A percentile compares a stretch with the other conserved stretches of the same genome.
Conservation (phyloP, 2,329 filamentous ascomycete genomes). For the Colletotrichum endophyticum region DNA sequence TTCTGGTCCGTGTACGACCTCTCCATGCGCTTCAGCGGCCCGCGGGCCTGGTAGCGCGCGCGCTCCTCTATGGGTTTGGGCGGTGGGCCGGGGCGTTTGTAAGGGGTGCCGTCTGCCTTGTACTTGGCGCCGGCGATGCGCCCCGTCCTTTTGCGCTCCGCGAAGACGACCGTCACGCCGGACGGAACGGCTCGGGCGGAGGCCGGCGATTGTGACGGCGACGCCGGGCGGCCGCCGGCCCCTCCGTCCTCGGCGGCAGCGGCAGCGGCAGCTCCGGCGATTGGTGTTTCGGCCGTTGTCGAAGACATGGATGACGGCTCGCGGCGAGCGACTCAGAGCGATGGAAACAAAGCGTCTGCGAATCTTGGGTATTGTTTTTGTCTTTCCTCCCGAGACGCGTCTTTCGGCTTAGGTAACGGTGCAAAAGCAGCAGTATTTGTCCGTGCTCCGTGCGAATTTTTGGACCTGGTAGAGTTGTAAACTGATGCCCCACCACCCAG, state of each 20-base stretch:
- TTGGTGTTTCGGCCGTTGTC: not conserved
- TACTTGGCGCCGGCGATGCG: not conserved
- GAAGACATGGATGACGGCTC: not conserved
- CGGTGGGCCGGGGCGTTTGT: not conserved
- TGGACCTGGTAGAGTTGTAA: not conserved
- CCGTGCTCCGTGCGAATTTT: not conserved
- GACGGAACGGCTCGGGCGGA: not conserved
- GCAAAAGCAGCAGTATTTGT: not conserved
- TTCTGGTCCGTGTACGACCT: not conserved
- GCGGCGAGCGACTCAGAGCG: not conserved
- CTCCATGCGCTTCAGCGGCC: not conserved
- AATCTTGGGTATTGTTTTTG: not conserved
- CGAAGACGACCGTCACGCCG: not conserved
- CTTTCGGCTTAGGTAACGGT: not conserved
- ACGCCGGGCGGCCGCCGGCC: not conserved
- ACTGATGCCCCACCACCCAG: not conserved
- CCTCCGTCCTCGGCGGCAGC: not conserved
- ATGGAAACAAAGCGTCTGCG: not conserved
- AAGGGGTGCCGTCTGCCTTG: constrained; percentile 6
- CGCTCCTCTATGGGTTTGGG: not conserved
- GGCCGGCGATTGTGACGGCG: not conserved
- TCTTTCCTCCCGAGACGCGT: not conserved
- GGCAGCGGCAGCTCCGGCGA: not conserved
- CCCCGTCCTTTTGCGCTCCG: not conserved
- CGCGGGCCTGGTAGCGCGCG: not conserved